Evolutionary conservation across 345 rosid species (phyloP), one percentile per base, ranked within the genome.

Genomic region (Moringa oleifera): DNA sequence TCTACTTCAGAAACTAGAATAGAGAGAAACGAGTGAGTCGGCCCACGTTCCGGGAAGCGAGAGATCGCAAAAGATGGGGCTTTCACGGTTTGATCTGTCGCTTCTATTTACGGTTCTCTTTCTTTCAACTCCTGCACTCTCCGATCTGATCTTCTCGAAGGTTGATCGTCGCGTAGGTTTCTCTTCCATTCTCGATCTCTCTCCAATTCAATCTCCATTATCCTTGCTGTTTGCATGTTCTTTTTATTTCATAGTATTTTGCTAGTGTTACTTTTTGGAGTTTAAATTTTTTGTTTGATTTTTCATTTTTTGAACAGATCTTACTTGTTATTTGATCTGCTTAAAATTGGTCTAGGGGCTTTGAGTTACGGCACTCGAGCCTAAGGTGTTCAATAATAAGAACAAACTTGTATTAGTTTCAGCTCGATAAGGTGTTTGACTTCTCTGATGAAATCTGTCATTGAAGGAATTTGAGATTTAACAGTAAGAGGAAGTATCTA

Each of bases 121-220:
- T 23, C 74, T 94, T 15, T 67, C 82, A 8, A 59, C 93, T 31
- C 84, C 93, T 17, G 89, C 64, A 2, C 78, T 79, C 73, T 88
- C 93, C 75, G 95, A 90, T 83, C 88, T 90, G 68, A 61, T 88
- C 62, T 69, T 93, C 70, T 86, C 97, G 66, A 88, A 80, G 76
- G 97, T 94, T 33, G 96, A 90, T 59, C 91, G 96, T 69, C 96
- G 86, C 59, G 97, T 94, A 87, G 83, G 95, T 79, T 72, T 69
- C 65, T 25, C 23, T 15, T 20, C 20, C 61, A 3, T 46, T 31
- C 7, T 55, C 37, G 37, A 49, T 33, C 23, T 61, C 24, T 33
- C 23, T 13, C 18, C 49, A 66, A 56, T 73, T 73, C 65, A 19
- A n/a, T 25, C 76, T 53, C 46, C 7, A 8, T 13, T 66, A 71